A percentile compares a stretch with the other conserved stretches of the same genome.
Conservation (phyloP, 129 eudicot species). For the Flaveria trinervia region DNA sequence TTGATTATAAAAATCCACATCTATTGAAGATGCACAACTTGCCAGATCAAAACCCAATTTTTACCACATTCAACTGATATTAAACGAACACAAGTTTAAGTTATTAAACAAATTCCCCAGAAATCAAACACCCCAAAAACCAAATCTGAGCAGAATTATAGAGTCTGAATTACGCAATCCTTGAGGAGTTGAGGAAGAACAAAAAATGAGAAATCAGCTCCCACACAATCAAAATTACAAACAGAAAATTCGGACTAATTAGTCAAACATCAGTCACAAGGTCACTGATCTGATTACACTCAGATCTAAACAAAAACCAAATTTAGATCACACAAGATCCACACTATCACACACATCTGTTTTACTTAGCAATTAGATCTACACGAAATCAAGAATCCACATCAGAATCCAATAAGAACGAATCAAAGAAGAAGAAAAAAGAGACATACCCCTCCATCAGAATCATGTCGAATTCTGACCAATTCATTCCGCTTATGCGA, state of each 20-base stretch:
- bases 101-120: not conserved
- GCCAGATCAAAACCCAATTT: conserved; percentile 1
- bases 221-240: no score
- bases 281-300: not conserved
- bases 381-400: conserved; percentile 21
- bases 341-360: not conserved
- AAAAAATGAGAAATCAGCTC: no score
- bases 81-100: not conserved
- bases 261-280: not conserved
- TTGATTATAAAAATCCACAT: not conserved
- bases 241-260: no score
- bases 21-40: not conserved
- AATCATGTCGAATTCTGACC: conserved; percentile 82
- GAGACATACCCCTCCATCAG: conserved; percentile 73
- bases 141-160: conserved; percentile 28
- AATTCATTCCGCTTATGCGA: conserved; percentile 80
- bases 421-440: not conserved
- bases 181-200: not conserved
- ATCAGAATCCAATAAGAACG: not conserved
- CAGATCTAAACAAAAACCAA: conserved; percentile 36
- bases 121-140: conserved; percentile 10
- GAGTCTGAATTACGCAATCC: not conserved
- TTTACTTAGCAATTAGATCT: not conserved
- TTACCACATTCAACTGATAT: not conserved
- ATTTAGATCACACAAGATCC: conserved; percentile 8